A percentile compares a stretch with the other conserved stretches of the same genome.
phyloP scores from a whole-genome alignment of 2,329 filamentous ascomycete species.

The Samsoniella hepiali region DNA sequence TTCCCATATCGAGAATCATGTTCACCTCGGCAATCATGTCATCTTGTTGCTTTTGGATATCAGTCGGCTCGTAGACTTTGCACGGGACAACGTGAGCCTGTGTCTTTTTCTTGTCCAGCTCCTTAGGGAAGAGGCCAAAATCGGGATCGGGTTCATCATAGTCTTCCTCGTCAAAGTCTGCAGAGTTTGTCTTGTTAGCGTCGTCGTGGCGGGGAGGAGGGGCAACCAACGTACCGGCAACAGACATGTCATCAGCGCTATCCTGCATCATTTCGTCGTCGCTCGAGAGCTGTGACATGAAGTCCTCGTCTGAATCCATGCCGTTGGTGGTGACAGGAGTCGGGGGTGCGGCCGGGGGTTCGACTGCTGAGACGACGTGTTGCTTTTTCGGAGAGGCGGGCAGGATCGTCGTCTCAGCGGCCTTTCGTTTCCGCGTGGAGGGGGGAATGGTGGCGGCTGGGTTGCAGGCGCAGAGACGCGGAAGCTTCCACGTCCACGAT shows the following conservation, averaged over 20 bases:
- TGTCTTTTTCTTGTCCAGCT: constrained; percentile 67
- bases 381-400: constrained; percentile 50
- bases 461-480: neutral
- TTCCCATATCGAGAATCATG: constrained; percentile 81
- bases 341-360: constrained; percentile 47
- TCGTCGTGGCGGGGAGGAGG: neutral
- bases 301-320: constrained; percentile 97
- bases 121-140: constrained; percentile 50
- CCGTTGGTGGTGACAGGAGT: constrained; percentile 55
- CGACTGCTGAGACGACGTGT: constrained; percentile 53
- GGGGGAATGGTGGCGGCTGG: constrained; percentile 55
- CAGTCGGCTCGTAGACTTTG: constrained; percentile 72
- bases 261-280: constrained; percentile 72
- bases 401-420: constrained; percentile 61
- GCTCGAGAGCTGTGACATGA: constrained; percentile 77
- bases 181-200: neutral
- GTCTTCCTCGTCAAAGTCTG: constrained; percentile 58
- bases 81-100: constrained; percentile 81
- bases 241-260: constrained; percentile 68
- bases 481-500: neutral
- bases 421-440: constrained; percentile 58
- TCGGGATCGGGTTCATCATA: constrained; percentile 57
- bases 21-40: constrained; percentile 86
- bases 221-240: constrained; percentile 37
- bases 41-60: constrained; percentile 83